A percentile compares a stretch with the other conserved stretches of the same genome.
These are phyloP conservation scores for Kazachstania sp. DNA, from an alignment of 1,139 yeast genomes.

Conservation along the genomic window DNA sequence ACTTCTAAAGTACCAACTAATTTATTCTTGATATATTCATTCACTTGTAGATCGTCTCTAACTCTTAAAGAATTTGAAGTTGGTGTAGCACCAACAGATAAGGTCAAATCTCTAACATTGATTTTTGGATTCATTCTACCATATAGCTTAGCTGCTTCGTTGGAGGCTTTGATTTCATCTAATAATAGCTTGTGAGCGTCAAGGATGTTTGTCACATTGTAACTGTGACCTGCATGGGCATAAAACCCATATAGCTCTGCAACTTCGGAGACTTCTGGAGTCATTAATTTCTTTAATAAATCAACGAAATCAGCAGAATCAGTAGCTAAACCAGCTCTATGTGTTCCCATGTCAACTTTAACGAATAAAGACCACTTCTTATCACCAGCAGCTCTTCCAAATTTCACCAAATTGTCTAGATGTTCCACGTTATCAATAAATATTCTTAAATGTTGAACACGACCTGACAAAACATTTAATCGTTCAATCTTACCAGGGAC, in stretches of 20 bases:
- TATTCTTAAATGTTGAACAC: constrained; percentile 41
- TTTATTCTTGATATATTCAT: constrained; percentile 37
- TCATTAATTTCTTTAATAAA: constrained; percentile 30
- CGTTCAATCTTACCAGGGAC: constrained; percentile 43
- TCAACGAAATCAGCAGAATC: constrained; percentile 30
- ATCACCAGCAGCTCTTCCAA: constrained; percentile 23
- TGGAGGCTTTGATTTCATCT: constrained; percentile 50
- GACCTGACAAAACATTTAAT: constrained; percentile 37
- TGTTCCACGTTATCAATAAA: constrained; percentile 59
- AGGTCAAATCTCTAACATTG: constrained; percentile 11
- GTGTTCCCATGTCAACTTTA: constrained; percentile 53
- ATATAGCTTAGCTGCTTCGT: constrained; percentile 35
- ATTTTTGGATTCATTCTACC: constrained; percentile 20
- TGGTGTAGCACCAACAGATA: constrained; percentile 72
- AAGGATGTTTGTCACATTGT: constrained; percentile 39
- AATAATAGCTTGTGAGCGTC: constrained; percentile 43
- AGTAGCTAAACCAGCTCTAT: constrained; percentile 51
- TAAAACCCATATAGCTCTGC: constrained; percentile 59
- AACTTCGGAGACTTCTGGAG: constrained; percentile 24
- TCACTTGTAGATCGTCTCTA: constrained; percentile 7
- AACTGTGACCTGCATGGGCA: constrained; percentile 76
- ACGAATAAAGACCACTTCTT: constrained; percentile 49
- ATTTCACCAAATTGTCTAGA: constrained; percentile 39
- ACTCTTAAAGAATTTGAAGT: constrained; percentile 57
- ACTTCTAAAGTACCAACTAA: constrained; percentile 49